Conservation (phyloP, 176 grass and related monocot genomes). For the Melocanna baccifera region DNA sequence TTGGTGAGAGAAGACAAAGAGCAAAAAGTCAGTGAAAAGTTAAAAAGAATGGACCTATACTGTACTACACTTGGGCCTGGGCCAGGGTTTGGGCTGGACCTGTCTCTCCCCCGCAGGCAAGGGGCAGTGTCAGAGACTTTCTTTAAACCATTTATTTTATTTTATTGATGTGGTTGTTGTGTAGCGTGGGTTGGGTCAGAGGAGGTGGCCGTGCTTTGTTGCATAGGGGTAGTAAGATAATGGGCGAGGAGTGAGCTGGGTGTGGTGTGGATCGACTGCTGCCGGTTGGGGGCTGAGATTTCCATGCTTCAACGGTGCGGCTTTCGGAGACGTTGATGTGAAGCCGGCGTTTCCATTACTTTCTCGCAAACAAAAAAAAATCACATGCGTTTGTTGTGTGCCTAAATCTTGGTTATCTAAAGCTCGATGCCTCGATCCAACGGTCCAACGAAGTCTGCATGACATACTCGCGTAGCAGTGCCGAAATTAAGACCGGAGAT, state of each 20-base stretch:
- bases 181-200: not conserved
- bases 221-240: not conserved
- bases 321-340: no score
- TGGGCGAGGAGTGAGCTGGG: not conserved
- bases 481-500: no score
- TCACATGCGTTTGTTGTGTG: no score
- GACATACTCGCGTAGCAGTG: no score
- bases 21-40: no score
- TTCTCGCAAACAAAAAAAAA: no score
- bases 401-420: no score
- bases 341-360: no score
- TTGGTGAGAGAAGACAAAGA: no score
- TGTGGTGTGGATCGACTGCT: not conserved
- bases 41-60: no score
- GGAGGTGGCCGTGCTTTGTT: not conserved
- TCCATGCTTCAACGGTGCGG: not conserved
- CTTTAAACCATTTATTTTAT: not conserved
- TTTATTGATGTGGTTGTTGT: not conserved
- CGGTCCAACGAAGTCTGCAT: no score
- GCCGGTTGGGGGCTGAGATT: not conserved
- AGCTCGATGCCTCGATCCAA: no score
- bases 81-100: not conserved
- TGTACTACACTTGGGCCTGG: not conserved
- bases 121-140: not conserved
- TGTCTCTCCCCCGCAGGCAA: slow-evolving; percentile 21